Base-by-base conservation (phyloP, 192 early-diverging fungal genomes). In the Phycomyces blakesleeanus region DNA sequence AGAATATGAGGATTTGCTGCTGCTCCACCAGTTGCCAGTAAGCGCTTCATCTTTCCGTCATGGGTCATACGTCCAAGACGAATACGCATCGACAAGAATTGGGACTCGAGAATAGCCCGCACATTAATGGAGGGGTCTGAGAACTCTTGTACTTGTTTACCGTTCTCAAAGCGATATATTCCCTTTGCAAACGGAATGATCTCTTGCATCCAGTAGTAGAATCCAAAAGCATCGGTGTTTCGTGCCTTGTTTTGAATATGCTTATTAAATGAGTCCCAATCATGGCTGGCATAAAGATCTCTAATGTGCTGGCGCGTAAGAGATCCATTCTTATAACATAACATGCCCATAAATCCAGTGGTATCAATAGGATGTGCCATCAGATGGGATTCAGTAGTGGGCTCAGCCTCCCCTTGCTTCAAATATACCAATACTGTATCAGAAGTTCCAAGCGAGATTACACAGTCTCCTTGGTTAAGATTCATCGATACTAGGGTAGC, bases 241-340 rank as follows among this genome's bases (percentile, higher is more conserved):
- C 61, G 11, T 63, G 76, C 71, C 40, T 58, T 21, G 7, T 77
- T 52, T 21, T 53, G n/a, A 20, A 87, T 60, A 18, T 76, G 59
- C 0, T 54, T 5, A 27, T 84, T 78, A 55, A 90, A 93, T 12
- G 67, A 64, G 0, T 68, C 68, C 92, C 92, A 93, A 18, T 76
- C 67, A 20, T 70, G 69, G 14, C 68, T 21, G 2, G 75, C 71
- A 65, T 82, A 84, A 7, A 63, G 51, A 62, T 88, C 82, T 15
- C 87, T 82, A 26, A 93, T 79, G 41, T 76, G 71, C 59, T 93
- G 88, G 10, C 91, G 76, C 0, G 88, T 85, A n/a, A 92, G 64
- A n/a, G 88, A 89, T 11, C 93, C 93, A 62, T 94, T 94, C 70
- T 90, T 93, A 78, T 87, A 91, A 64, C 87, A 89, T 16, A 93